phyloP scores from a whole-genome alignment of 345 rosid species.

The Citrus sp. region DNA sequence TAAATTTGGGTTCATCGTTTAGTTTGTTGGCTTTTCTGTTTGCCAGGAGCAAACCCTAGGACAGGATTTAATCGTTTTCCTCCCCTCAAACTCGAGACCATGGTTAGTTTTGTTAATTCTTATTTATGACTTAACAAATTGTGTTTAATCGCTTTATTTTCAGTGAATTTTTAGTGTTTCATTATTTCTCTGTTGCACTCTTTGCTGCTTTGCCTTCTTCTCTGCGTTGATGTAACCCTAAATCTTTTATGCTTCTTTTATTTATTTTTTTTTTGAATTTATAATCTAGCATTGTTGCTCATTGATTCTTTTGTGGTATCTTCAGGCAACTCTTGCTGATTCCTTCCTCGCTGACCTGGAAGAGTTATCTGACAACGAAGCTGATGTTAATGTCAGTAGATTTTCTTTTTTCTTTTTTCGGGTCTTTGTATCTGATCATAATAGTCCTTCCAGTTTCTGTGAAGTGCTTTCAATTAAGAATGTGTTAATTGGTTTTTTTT shows the following conservation, averaged over 20 bases:
- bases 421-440: background rate
- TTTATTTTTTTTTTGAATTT: too few relatives aligned
- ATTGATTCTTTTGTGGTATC: slow-evolving; percentile 6
- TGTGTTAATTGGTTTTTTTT: background rate
- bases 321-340: slow-evolving; percentile 86
- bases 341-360: slow-evolving; percentile 94
- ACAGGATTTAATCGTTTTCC: background rate
- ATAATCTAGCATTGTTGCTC: background rate
- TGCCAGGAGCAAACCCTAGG: background rate
- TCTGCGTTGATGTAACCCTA: background rate
- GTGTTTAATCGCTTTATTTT: background rate
- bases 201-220: background rate
- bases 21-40: background rate
- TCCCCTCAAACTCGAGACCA: background rate
- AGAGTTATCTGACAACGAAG: slow-evolving; percentile 94
- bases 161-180: background rate
- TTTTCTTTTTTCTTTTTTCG: background rate
- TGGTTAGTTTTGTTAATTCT: slow-evolving; percentile 6
- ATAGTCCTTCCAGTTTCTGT: background rate
- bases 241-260: background rate
- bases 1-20: background rate
- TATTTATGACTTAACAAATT: background rate
- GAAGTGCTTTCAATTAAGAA: background rate
- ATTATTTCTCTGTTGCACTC: background rate
- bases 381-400: slow-evolving; percentile 50